phyloP scores from a whole-genome alignment of 2,329 filamentous ascomycete species.

The Ascocoryne sarcoides region DNA sequence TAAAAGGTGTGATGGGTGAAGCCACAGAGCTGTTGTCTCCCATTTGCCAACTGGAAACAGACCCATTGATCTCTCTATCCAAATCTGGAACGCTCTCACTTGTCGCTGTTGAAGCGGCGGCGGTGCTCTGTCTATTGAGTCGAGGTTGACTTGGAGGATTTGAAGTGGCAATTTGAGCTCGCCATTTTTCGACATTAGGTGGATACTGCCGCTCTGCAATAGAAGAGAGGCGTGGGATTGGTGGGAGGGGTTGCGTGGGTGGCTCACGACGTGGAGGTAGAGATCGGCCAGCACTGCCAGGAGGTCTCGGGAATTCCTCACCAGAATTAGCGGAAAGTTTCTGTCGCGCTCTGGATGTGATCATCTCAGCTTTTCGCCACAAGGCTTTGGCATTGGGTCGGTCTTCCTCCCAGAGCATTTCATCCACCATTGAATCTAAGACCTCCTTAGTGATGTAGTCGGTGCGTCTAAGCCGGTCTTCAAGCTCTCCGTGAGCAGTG shows the following conservation, averaged over 20 bases:
- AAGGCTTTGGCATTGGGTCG: slow-evolving; percentile 18
- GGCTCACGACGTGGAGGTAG: slow-evolving; percentile 8
- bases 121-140: neutral
- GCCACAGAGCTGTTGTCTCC: slow-evolving; percentile 2
- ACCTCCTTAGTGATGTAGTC: slow-evolving; percentile 24
- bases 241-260: slow-evolving; percentile 13
- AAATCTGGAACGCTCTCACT: neutral
- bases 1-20: slow-evolving; percentile 4
- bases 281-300: slow-evolving; percentile 9
- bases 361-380: slow-evolving; percentile 15
- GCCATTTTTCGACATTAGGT: slow-evolving; percentile 16
- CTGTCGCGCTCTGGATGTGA: slow-evolving; percentile 13
- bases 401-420: slow-evolving; percentile 21
- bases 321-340: slow-evolving; percentile 9
- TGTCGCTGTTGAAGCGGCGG: neutral
- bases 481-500: slow-evolving; percentile 19
- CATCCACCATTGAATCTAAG: slow-evolving; percentile 19
- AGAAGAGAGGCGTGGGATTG: slow-evolving; percentile 13
- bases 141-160: neutral
- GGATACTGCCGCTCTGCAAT: slow-evolving; percentile 11
- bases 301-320: slow-evolving; percentile 6
- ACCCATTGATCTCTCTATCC: slow-evolving; percentile 4
- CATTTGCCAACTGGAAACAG: slow-evolving; percentile 6
- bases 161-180: slow-evolving; percentile 8
- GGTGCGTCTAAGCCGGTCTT: slow-evolving; percentile 15